Evolutionary conservation across 371 early-diverging fungal genomes (phyloP).

Genomic region (Entomophthora muscae): DNA sequence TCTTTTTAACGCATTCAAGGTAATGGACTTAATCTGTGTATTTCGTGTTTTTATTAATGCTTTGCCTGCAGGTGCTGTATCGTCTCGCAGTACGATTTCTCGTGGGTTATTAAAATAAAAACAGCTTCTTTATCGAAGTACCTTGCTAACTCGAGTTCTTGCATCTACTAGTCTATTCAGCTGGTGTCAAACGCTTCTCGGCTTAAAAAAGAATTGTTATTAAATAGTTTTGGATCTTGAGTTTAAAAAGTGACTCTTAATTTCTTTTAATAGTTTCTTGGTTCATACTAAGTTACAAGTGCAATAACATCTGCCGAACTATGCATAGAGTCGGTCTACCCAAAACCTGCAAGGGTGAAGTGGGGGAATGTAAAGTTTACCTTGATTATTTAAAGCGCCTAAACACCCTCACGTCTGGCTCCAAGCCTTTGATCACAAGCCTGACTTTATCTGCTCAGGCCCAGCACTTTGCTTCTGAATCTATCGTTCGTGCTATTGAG

Average conservation of each 20-base stretch:
- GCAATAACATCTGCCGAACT: not conserved
- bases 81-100: too few relatives aligned
- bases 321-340: not conserved
- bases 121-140: not conserved
- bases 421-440: constrained; percentile 75
- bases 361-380: not conserved
- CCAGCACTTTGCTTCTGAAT: constrained; percentile 34
- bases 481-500: constrained; percentile 68
- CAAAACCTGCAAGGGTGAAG: not conserved
- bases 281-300: not conserved
- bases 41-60: too few relatives aligned
- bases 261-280: too few relatives aligned
- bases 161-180: not conserved
- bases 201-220: not conserved
- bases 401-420: constrained; percentile 60
- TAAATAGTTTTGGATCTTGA: not conserved
- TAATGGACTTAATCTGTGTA: too few relatives aligned
- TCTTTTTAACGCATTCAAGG: too few relatives aligned
- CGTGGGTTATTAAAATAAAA: not conserved
- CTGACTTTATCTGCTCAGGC: constrained; percentile 73
- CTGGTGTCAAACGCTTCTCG: not conserved
- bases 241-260: not conserved
- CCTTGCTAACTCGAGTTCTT: not conserved
- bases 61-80: too few relatives aligned
- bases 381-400: constrained; percentile 14